A percentile compares a stretch with the other conserved stretches of the same genome.
phyloP scores from a whole-genome alignment of 2,329 filamentous ascomycete species.

The Neonectria hederae region DNA sequence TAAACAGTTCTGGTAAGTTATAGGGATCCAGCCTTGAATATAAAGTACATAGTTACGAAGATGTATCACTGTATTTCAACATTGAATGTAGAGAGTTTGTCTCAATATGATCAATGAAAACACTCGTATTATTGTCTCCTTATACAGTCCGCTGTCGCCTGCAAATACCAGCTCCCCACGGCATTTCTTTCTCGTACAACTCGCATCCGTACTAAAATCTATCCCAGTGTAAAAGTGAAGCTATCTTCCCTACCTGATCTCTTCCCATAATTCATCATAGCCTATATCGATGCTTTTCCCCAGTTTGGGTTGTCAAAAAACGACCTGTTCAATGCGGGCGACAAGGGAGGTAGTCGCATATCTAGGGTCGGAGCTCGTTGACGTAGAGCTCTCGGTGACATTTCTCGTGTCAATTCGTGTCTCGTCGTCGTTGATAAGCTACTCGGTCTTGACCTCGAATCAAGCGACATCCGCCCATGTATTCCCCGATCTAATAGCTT shows the following conservation, averaged over 20 bases:
- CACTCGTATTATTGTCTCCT: neutral
- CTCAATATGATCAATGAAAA: neutral
- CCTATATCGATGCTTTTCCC: neutral
- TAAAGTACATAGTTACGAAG: too few species aligned
- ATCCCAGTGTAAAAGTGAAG: too few species aligned
- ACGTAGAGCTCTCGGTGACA: neutral
- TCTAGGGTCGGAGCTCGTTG: neutral
- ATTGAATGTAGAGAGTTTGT: neutral
- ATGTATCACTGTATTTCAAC: too few species aligned
- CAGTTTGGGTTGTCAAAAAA: neutral
- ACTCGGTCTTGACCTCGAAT: neutral
- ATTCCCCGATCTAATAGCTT: neutral
- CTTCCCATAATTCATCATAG: neutral
- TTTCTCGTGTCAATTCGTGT: neutral
- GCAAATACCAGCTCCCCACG: neutral
- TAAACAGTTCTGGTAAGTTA: too few species aligned
- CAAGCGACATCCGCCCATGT: neutral
- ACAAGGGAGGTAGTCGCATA: neutral
- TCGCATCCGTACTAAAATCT: too few species aligned
- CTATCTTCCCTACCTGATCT: too few species aligned
- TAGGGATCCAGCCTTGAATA: rapidly evolving
- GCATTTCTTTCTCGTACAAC: neutral
- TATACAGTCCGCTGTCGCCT: neutral
- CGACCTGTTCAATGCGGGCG: neutral
- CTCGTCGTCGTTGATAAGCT: neutral